A percentile compares a stretch with the other conserved stretches of the same genome.
These are phyloP conservation scores for Lophiostoma macrostomum DNA, from an alignment of 495 filamentous ascomycete genomes.

Conservation along the genomic window DNA sequence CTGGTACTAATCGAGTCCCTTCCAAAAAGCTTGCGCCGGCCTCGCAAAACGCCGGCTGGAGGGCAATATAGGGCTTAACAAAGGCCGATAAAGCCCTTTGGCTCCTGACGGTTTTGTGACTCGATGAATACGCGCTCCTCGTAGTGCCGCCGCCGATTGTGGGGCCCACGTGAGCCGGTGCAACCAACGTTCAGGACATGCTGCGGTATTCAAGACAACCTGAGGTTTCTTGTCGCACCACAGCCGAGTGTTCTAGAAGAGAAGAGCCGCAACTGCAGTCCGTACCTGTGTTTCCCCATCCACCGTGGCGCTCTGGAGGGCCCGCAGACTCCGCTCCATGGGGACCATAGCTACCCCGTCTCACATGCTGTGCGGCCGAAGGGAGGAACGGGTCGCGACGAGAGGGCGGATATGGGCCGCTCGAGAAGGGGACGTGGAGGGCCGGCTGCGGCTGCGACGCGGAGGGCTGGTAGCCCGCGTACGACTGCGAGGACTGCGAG, in stretches of 20 bases:
- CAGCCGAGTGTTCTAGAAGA: slow-evolving; percentile 1
- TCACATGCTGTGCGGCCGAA: slow-evolving; percentile 19
- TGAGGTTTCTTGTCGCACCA: slow-evolving; percentile 4
- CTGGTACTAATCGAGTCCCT: no score
- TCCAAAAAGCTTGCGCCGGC: no score
- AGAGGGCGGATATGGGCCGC: slow-evolving; percentile 40
- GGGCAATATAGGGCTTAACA: no score
- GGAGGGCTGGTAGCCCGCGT: slow-evolving; percentile 25
- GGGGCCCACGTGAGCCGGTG: slow-evolving; percentile 9
- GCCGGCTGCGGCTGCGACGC: slow-evolving; percentile 39
- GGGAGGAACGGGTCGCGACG: slow-evolving; percentile 41
- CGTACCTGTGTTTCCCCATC: slow-evolving; percentile 35
- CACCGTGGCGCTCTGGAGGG: slow-evolving; percentile 19
- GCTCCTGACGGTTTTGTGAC: no score
- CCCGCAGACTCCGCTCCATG: slow-evolving; percentile 14
- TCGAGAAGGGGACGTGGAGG: slow-evolving; percentile 38
- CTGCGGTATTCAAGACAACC: slow-evolving; percentile 17
- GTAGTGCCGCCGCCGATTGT: not conserved
- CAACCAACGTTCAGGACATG: slow-evolving; percentile 10
- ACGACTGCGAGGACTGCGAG: slow-evolving; percentile 15
- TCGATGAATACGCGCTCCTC: not conserved
- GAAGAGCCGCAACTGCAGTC: slow-evolving; percentile 12
- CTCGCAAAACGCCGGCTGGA: no score
- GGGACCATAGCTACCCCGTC: slow-evolving; percentile 36
- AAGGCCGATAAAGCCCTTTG: no score